Evolutionary conservation across 1,284 basidiomycete species (phyloP).

Genomic region (Porogramme epimiltina): DNA sequence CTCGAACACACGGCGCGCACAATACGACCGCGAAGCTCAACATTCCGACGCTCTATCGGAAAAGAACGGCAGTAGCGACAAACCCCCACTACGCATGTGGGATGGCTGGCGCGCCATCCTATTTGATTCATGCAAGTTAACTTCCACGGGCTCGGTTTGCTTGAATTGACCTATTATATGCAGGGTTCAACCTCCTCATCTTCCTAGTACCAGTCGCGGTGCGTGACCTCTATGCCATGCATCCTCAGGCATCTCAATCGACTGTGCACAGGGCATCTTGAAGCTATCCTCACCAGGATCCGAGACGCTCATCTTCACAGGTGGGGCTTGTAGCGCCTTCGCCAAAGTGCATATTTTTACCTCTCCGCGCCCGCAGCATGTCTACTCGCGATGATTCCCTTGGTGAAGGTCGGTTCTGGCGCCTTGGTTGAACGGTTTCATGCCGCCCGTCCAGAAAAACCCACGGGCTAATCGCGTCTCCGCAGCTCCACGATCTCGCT

Average conservation of each 20-base stretch:
- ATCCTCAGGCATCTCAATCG: neutral
- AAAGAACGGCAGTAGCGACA: conserved; percentile 10
- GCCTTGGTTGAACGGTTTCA: neutral
- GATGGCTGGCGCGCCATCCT: conserved; percentile 58
- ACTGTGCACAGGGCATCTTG: conserved; percentile 58
- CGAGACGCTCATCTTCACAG: conserved; percentile 64
- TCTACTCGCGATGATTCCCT: conserved; percentile 65
- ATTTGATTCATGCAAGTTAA: conserved; percentile 64
- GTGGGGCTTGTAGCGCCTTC: conserved; percentile 37
- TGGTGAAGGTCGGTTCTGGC: conserved; percentile 60
- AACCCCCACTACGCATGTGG: conserved; percentile 24
- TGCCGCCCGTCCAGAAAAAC: neutral
- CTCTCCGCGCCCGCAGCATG: conserved; percentile 46
- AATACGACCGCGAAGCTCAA: conserved; percentile 21
- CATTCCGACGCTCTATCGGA: conserved; percentile 12
- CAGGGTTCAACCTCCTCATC: conserved; percentile 70
- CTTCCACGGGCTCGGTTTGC: conserved; percentile 4
- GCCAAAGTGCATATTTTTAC: neutral
- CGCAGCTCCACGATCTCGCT: conserved; percentile 75
- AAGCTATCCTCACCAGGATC: conserved; percentile 56
- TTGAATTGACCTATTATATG: neutral
- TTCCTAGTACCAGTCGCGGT: conserved; percentile 63
- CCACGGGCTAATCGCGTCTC: neutral
- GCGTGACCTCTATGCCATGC: conserved; percentile 25
- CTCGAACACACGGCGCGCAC: conserved; percentile 4